Evolutionary conservation across 345 rosid species (phyloP).

Genomic region (Punica granatum): DNA sequence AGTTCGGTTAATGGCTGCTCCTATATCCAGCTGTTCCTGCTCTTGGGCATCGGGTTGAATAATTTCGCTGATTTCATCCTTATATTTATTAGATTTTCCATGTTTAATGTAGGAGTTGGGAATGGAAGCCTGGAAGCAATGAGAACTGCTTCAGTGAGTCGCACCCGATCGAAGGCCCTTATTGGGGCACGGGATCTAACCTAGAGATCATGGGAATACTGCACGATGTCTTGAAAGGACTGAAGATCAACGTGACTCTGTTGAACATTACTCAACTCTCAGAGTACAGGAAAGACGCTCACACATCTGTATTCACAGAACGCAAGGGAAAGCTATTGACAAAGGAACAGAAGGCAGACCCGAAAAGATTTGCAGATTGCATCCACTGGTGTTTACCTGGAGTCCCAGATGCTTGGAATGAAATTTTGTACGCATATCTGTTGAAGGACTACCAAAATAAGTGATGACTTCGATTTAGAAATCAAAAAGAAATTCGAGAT

Average conservation of each 20-base stretch:
- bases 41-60: no score
- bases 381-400: constrained; percentile 97
- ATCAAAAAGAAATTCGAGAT: neutral
- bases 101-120: constrained; percentile 98
- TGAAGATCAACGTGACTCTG: constrained; percentile 49
- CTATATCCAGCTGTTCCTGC: no score
- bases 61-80: no score
- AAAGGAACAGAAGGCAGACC: constrained; percentile 58
- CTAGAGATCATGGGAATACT: constrained; percentile 65
- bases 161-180: constrained; percentile 48
- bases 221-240: constrained; percentile 28
- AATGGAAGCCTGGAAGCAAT: constrained; percentile 73
- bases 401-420: constrained; percentile 87
- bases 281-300: constrained; percentile 81
- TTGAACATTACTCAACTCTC: constrained; percentile 74
- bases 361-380: constrained; percentile 65
- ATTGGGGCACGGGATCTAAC: constrained; percentile 91
- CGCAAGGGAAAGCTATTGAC: constrained; percentile 78
- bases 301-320: constrained; percentile 68
- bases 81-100: no score
- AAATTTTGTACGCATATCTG: constrained; percentile 72
- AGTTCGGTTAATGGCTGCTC: no score
- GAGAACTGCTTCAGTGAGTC: constrained; percentile 73
- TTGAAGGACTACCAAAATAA: constrained; percentile 33
- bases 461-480: constrained; percentile 11